A percentile compares a stretch with the other conserved stretches of the same genome.
Conservation (phyloP, 139 green algal genomes). For the Closterium sp. region DNA sequence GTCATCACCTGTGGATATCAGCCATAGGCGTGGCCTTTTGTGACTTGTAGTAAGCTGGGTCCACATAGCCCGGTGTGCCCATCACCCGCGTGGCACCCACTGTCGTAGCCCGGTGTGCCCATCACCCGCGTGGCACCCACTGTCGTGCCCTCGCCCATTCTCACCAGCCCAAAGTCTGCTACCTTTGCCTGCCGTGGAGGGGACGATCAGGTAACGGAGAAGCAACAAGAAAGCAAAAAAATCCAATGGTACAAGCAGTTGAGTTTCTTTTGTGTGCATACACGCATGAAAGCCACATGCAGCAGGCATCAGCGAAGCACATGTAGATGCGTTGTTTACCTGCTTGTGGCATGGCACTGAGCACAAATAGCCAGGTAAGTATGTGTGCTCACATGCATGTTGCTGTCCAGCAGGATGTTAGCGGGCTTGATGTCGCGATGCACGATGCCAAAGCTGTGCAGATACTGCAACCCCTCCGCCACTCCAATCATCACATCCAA, state of each 20-base stretch:
- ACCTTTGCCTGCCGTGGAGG: neutral
- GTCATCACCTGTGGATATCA: neutral
- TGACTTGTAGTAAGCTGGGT: neutral
- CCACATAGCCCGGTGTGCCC: neutral
- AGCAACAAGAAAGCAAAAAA: neutral
- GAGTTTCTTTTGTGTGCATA: neutral
- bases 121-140: neutral
- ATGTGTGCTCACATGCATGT: neutral
- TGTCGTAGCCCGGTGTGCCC: neutral
- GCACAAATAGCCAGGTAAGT: neutral
- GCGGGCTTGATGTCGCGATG: neutral
- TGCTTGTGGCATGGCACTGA: neutral
- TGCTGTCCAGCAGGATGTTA: neutral
- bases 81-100: neutral
- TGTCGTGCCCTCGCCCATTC: neutral
- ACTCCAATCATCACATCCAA: neutral
- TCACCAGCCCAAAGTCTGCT: neutral
- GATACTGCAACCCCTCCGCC: neutral
- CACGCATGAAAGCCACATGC: neutral
- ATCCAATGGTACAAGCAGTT: neutral
- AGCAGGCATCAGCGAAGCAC: neutral
- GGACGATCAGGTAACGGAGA: neutral
- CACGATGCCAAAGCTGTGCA: neutral
- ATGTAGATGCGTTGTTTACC: neutral
- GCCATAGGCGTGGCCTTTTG: neutral